phyloP scores from a whole-genome alignment of 257 asterid genomes.

The Solanum pinnatisectum region DNA sequence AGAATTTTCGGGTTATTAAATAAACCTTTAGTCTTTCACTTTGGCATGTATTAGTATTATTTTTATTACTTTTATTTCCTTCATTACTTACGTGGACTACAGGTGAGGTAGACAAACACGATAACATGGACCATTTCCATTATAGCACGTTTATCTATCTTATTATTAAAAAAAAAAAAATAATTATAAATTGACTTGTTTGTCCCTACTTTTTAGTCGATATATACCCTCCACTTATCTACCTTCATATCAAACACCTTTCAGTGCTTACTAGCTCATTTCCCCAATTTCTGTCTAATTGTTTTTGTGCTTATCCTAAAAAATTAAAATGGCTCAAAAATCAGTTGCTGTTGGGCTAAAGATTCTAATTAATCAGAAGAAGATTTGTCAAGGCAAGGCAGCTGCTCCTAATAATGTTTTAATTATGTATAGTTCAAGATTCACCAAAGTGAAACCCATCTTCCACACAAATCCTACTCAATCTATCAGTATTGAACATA shows the following conservation, averaged over 20 bases:
- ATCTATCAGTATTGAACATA: background rate
- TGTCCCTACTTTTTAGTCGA: background rate
- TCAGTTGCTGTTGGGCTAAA: background rate
- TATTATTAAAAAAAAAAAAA: background rate
- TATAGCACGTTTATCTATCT: background rate
- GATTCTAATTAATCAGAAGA: background rate
- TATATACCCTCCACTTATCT: background rate
- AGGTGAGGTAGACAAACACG: background rate
- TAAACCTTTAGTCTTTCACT: too few relatives aligned
- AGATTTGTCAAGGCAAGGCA: background rate
- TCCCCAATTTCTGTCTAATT: background rate
- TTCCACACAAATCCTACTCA: background rate
- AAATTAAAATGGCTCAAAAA: background rate
- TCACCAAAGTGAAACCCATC: background rate
- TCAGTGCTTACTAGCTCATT: background rate
- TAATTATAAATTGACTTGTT: background rate
- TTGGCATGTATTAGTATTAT: too few relatives aligned
- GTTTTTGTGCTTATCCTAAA: background rate
- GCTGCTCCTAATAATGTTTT: background rate
- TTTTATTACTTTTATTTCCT: too few relatives aligned
- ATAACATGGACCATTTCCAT: background rate
- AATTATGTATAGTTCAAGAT: background rate
- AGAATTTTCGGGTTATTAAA: too few relatives aligned
- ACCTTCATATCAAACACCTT: background rate
- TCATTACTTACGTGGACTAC: background rate